Evolutionary conservation across 1,284 basidiomycete species (phyloP).

Genomic region (Wallemia hederae): DNA sequence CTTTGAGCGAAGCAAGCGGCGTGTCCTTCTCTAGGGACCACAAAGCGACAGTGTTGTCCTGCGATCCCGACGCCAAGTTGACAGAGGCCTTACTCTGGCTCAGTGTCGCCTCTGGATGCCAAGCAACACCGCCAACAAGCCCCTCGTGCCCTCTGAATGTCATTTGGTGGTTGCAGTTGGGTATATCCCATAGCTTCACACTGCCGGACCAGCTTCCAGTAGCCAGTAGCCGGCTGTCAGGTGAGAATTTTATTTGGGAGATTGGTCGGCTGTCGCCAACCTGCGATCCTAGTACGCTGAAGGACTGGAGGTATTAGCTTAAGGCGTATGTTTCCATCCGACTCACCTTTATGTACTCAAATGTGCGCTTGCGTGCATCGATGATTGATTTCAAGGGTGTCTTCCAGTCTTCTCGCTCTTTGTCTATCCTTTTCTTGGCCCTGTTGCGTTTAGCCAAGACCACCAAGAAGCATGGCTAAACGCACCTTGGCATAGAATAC

Average conservation of each 20-base stretch:
- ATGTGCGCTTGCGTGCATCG: constrained; percentile 65
- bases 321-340: constrained; percentile 1
- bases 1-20: constrained; percentile 51
- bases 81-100: constrained; percentile 34
- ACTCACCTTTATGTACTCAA: constrained; percentile 57
- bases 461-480: constrained; percentile 9
- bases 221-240: constrained; percentile 57
- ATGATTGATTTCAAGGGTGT: constrained; percentile 72
- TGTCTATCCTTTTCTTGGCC: constrained; percentile 66
- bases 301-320: constrained; percentile 26
- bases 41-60: constrained; percentile 52
- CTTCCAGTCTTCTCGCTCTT: constrained; percentile 60
- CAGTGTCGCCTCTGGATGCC: constrained; percentile 87
- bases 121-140: constrained; percentile 76
- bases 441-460: constrained; percentile 27
- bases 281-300: constrained; percentile 78
- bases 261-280: constrained; percentile 88
- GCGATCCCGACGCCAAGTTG: constrained; percentile 74
- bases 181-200: constrained; percentile 82
- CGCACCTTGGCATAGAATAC: constrained; percentile 74
- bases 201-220: constrained; percentile 89
- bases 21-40: constrained; percentile 63
- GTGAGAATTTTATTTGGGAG: constrained; percentile 77
- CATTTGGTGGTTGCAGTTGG: constrained; percentile 45
- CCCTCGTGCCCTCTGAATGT: constrained; percentile 56